These are phyloP conservation scores for Hymenoscyphus scutula DNA, from an alignment of 2,329 filamentous ascomycete genomes.

Conservation along the genomic window DNA sequence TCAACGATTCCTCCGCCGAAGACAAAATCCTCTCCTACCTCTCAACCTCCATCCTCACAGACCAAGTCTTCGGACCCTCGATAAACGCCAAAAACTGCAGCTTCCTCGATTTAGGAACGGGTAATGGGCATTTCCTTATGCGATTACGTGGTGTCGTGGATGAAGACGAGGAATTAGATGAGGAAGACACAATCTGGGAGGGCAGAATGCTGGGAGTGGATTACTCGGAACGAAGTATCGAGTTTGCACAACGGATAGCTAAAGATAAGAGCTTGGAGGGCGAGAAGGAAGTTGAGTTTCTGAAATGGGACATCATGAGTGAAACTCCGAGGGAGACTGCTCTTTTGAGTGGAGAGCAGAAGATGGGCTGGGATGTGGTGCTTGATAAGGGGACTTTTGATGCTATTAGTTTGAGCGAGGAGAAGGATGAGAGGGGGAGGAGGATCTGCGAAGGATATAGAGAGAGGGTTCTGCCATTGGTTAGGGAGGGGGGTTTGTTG, in stretches of 20 bases:
- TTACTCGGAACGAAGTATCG: conserved; percentile 74
- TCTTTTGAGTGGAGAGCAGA: conserved; percentile 20
- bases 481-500: conserved; percentile 70
- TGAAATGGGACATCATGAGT: conserved; percentile 50
- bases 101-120: conserved; percentile 87
- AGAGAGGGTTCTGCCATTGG: conserved; percentile 62
- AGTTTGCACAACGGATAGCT: conserved; percentile 67
- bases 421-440: conserved; percentile 50
- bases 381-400: conserved; percentile 99
- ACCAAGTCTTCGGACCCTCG: conserved; percentile 20
- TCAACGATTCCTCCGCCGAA: conserved; percentile 88
- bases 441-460: conserved; percentile 75
- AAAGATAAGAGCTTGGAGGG: conserved; percentile 34
- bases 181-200: conserved; percentile 45
- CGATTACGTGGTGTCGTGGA: conserved; percentile 57
- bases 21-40: conserved; percentile 71
- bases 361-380: conserved; percentile 75
- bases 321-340: conserved; percentile 38
- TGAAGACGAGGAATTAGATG: conserved; percentile 21
- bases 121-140: conserved; percentile 90
- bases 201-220: conserved; percentile 82
- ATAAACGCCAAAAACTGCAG: conserved; percentile 41
- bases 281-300: conserved; percentile 43
- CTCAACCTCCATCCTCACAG: conserved; percentile 20
- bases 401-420: conserved; percentile 75